Conservation (phyloP, 139 green algal genomes). For the Penium margaritaceum region DNA sequence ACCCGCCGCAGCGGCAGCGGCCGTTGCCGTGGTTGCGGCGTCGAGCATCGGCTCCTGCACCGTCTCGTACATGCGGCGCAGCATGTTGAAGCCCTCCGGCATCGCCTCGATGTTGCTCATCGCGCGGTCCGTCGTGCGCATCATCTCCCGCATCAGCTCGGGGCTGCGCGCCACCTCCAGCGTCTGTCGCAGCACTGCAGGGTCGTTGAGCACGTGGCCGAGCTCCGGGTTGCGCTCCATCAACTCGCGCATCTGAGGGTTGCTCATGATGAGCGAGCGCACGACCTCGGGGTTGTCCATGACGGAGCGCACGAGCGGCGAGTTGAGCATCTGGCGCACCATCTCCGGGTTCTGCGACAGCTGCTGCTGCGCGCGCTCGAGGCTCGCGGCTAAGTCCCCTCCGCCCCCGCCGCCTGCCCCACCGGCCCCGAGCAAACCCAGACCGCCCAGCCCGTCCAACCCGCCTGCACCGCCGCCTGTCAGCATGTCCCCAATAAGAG, state of each 20-base stretch:
- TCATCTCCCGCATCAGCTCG: slow-evolving; percentile 86
- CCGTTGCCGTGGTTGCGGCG: slow-evolving; percentile 53
- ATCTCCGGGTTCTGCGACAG: slow-evolving; percentile 49
- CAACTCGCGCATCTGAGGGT: slow-evolving; percentile 68
- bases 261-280: slow-evolving; percentile 65
- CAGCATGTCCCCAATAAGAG: too few species aligned
- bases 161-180: slow-evolving; percentile 75
- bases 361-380: slow-evolving; percentile 44
- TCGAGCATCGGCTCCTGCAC: slow-evolving; percentile 80
- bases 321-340: slow-evolving; percentile 66
- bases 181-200: slow-evolving; percentile 70
- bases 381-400: too few species aligned
- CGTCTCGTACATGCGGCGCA: slow-evolving; percentile 80
- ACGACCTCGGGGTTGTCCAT: slow-evolving; percentile 78
- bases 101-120: slow-evolving; percentile 88
- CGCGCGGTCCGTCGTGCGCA: slow-evolving; percentile 67
- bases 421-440: background rate
- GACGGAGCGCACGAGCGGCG: slow-evolving; percentile 62
- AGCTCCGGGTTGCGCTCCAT: slow-evolving; percentile 86
- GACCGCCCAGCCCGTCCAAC: slow-evolving; percentile 6
- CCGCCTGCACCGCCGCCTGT: slow-evolving; percentile 33
- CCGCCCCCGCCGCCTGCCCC: background rate
- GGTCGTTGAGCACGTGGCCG: slow-evolving; percentile 79
- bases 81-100: slow-evolving; percentile 89
- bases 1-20: background rate